phyloP scores from a whole-genome alignment of 1,139 yeast species.

The Cylindricascospora bacillispora region DNA sequence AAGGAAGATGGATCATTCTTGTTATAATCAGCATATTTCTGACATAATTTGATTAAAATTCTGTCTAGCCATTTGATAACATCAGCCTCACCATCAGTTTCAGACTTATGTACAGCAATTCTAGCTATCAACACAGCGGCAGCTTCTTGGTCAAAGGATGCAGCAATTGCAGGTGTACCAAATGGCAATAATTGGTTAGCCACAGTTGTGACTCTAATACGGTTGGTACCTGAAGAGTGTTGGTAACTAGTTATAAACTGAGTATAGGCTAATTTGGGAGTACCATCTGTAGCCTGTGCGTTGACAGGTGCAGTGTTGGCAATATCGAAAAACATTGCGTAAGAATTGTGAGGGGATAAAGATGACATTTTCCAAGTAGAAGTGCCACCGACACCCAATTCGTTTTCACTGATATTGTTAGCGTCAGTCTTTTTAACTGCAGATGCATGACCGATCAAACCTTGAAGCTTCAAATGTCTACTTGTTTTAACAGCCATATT shows the following conservation, averaged over 20 bases:
- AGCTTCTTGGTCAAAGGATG: constrained; percentile 94
- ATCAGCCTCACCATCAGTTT: constrained; percentile 63
- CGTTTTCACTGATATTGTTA: constrained; percentile 76
- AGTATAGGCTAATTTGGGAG: constrained; percentile 26
- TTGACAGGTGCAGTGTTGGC: too few species aligned
- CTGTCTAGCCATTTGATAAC: constrained; percentile 81
- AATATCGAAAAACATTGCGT: constrained; percentile 80
- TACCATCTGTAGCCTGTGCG: constrained; percentile 32
- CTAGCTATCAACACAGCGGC: constrained; percentile 95
- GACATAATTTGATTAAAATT: constrained; percentile 69
- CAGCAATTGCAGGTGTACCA: constrained; percentile 40
- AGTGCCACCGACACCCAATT: constrained; percentile 87
- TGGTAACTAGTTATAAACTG: constrained; percentile 72
- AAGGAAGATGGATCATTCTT: constrained; percentile 69
- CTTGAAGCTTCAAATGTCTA: constrained; percentile 78
- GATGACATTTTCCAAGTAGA: constrained; percentile 78
- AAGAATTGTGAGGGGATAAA: constrained; percentile 74
- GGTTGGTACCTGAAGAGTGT: constrained; percentile 68
- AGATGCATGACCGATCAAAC: constrained; percentile 87
- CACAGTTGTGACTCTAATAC: constrained; percentile 85
- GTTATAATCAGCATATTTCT: constrained; percentile 76
- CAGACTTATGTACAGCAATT: constrained; percentile 81
- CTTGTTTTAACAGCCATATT: constrained; percentile 80
- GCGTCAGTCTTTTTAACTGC: constrained; percentile 50
- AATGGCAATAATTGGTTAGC: constrained; percentile 47